Evolutionary conservation across 768 basidiomycete species (phyloP).

Genomic region (Lactarius vividus): DNA sequence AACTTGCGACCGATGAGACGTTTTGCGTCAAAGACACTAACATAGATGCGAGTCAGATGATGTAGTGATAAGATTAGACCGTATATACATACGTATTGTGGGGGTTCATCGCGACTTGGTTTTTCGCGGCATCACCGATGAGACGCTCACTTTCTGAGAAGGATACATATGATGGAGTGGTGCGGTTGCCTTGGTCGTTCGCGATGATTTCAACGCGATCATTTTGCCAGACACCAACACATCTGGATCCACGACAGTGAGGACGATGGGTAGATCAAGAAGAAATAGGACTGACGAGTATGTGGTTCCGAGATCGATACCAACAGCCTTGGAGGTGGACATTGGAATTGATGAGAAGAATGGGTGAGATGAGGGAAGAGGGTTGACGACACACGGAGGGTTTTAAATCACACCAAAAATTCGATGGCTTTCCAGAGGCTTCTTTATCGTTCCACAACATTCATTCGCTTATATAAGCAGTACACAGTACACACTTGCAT

Average conservation of each 20-base stretch:
- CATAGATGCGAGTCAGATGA: conserved; percentile 29
- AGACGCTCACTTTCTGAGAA: conserved; percentile 95
- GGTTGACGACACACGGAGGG: conserved; percentile 12
- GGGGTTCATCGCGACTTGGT: conserved; percentile 98
- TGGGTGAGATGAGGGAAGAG: conserved; percentile 19
- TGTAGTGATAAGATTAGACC: background rate
- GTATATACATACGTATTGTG: conserved; percentile 64
- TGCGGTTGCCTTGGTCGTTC: conserved; percentile 93
- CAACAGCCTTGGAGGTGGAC: conserved; percentile 64
- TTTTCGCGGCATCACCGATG: conserved; percentile 99
- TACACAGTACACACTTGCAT: too few species aligned
- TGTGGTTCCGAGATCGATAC: conserved; percentile 90
- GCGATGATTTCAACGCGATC: conserved; percentile 99
- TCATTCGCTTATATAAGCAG: conserved; percentile 22
- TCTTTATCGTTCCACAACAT: conserved; percentile 27
- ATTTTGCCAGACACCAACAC: conserved; percentile 99
- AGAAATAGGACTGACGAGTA: conserved; percentile 64
- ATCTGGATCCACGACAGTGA: conserved; percentile 40
- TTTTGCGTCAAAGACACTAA: conserved; percentile 95
- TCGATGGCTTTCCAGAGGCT: conserved; percentile 32
- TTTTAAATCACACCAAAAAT: conserved; percentile 28
- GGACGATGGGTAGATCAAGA: background rate
- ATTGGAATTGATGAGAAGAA: conserved; percentile 29
- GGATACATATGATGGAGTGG: conserved; percentile 93
- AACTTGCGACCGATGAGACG: conserved; percentile 96